Conservation (phyloP, 2,329 filamentous ascomycete genomes). For the Clarireedia homoeocarpa region DNA sequence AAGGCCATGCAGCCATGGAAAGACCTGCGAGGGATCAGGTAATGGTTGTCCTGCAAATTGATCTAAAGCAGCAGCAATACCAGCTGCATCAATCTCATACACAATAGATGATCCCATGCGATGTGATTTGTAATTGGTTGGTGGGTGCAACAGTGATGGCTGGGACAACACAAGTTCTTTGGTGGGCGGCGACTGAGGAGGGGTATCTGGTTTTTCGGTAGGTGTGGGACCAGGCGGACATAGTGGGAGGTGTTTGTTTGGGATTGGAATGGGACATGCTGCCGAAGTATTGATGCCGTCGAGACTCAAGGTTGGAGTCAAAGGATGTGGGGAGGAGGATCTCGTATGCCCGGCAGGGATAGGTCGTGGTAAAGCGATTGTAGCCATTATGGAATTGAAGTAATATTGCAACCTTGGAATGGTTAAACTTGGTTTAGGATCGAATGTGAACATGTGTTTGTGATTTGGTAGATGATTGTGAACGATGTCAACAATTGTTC, state of each 20-base stretch:
- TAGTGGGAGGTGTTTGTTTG: constrained; percentile 85
- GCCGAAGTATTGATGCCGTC: constrained; percentile 41
- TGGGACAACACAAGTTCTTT: constrained; percentile 47
- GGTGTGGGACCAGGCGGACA: constrained; percentile 72
- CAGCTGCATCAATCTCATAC: constrained; percentile 63
- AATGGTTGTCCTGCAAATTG: constrained; percentile 71
- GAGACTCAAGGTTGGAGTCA: constrained; percentile 48
- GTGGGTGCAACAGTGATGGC: constrained; percentile 68
- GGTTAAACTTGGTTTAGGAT: background rate
- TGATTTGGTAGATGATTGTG: background rate
- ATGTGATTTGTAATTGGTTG: constrained; percentile 50
- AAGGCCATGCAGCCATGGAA: constrained; percentile 92
- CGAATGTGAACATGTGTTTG: background rate
- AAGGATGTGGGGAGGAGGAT: constrained; percentile 41
- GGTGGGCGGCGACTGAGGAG: constrained; percentile 56
- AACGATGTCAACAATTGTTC: background rate
- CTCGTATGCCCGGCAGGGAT: constrained; percentile 21
- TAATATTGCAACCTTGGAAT: constrained; percentile 2
- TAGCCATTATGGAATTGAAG: constrained; percentile 24
- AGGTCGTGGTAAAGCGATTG: constrained; percentile 28
- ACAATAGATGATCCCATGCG: constrained; percentile 49
- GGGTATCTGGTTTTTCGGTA: constrained; percentile 48
- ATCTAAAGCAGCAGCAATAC: constrained; percentile 66
- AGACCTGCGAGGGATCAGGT: constrained; percentile 77
- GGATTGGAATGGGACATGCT: constrained; percentile 54